Evolutionary conservation across 176 grass and related monocot genomes (phyloP).

Genomic region (Avena eriantha): DNA sequence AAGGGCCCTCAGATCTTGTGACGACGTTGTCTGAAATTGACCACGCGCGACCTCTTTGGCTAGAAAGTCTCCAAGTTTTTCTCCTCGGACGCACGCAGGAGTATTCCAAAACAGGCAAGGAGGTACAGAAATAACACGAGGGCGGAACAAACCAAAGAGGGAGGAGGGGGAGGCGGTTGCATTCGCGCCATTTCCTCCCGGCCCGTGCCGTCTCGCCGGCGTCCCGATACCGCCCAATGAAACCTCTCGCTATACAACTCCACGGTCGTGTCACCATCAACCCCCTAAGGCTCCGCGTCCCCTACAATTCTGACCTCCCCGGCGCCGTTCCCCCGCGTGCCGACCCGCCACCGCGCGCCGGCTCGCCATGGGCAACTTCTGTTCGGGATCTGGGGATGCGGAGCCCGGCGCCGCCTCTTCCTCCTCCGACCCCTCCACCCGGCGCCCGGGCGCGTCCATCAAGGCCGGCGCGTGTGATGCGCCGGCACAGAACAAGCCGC

Average conservation of each 20-base stretch:
- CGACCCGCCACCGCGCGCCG: conserved; percentile 27
- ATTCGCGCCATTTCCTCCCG: conserved; percentile 74
- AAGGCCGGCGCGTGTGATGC: conserved; percentile 41
- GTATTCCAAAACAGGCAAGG: conserved; percentile 16
- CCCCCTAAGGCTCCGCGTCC: conserved; percentile 53
- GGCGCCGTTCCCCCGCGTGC: conserved; percentile 35
- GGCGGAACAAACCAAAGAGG: not conserved
- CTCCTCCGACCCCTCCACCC: conserved; percentile 25
- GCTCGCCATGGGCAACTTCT: conserved; percentile 83
- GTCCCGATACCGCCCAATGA: conserved; percentile 27
- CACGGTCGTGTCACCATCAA: not conserved
- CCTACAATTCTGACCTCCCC: conserved; percentile 25
- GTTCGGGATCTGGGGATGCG: conserved; percentile 61
- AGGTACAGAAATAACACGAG: not conserved
- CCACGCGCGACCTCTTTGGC: not conserved
- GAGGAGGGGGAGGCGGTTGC: conserved; percentile 21
- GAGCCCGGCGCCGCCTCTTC: conserved; percentile 29
- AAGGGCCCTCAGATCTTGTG: not conserved
- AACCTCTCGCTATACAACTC: conserved; percentile 44
- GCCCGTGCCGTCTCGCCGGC: conserved; percentile 36
- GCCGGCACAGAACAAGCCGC: conserved; percentile 47
- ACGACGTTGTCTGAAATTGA: not conserved
- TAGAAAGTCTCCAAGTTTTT: not conserved
- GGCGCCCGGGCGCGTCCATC: conserved; percentile 31
- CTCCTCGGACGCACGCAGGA: not conserved